These are phyloP conservation scores for Evernia prunastri DNA, from an alignment of 495 filamentous ascomycete species.

Conservation along the genomic window DNA sequence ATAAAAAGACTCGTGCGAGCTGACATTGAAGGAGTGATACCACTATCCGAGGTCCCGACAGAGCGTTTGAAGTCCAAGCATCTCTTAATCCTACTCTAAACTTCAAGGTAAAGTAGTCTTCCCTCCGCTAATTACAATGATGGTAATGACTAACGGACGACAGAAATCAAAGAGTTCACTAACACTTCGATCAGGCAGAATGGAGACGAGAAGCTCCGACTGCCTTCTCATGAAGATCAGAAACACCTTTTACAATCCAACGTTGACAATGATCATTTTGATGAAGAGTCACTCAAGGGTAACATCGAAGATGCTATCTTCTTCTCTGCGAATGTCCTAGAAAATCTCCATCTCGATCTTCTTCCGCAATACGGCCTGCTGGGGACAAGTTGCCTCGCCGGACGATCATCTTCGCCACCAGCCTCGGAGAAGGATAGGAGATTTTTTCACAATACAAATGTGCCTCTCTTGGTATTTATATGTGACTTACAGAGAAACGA, in stretches of 20 bases:
- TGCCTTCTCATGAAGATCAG: slow-evolving; percentile 1
- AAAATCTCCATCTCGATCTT: background rate
- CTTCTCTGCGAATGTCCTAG: background rate
- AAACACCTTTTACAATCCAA: background rate
- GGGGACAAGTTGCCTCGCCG: background rate
- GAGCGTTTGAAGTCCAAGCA: no score
- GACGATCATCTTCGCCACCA: background rate
- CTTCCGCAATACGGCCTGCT: background rate
- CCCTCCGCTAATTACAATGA: no score
- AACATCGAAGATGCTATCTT: background rate
- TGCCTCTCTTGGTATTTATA: slow-evolving; percentile 63
- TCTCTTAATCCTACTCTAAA: no score
- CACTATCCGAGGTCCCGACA: no score
- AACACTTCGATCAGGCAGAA: background rate
- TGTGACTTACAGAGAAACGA: slow-evolving; percentile 70
- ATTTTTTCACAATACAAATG: slow-evolving; percentile 48
- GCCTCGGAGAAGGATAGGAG: background rate
- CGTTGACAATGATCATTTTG: background rate
- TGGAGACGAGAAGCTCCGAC: background rate
- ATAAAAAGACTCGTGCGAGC: no score
- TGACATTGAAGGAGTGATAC: no score
- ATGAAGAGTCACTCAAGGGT: background rate
- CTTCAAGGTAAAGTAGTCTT: no score
- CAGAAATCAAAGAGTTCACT: background rate
- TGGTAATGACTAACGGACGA: background rate